These are phyloP conservation scores for Gymnopus androsaceus DNA, from an alignment of 1,284 basidiomycete genomes.

Conservation along the genomic window DNA sequence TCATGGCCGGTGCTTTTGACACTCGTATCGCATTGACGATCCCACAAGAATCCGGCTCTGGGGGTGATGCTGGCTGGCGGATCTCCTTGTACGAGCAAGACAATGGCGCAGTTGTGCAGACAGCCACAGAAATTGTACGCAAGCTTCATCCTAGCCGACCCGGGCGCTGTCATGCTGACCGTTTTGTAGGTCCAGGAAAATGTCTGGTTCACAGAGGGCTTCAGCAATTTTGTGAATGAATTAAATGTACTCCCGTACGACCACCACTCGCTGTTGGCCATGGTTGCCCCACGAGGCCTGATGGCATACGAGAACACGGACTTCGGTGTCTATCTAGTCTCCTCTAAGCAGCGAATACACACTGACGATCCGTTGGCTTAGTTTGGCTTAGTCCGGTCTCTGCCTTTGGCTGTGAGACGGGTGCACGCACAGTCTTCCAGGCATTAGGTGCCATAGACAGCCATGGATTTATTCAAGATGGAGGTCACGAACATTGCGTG, in stretches of 20 bases:
- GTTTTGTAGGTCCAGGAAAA: too few relatives aligned
- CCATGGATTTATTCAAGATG: slow-evolving; percentile 53
- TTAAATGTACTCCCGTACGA: slow-evolving; percentile 49
- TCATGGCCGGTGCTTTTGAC: slow-evolving; percentile 57
- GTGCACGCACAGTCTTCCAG: slow-evolving; percentile 47
- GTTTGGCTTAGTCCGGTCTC: slow-evolving; percentile 24
- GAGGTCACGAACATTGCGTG: slow-evolving; percentile 52
- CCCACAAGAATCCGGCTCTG: slow-evolving; percentile 58
- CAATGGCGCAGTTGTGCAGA: slow-evolving; percentile 41
- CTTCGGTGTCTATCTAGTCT: too few relatives aligned
- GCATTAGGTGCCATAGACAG: slow-evolving; percentile 46
- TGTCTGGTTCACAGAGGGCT: slow-evolving; percentile 54
- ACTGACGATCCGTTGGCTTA: too few relatives aligned
- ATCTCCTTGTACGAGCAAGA: slow-evolving; percentile 46
- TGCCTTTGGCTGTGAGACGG: slow-evolving; percentile 44
- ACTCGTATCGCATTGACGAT: slow-evolving; percentile 54
- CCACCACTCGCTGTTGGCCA: slow-evolving; percentile 51
- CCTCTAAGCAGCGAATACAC: too few relatives aligned
- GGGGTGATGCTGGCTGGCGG: slow-evolving; percentile 58
- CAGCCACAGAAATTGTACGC: slow-evolving; percentile 51
- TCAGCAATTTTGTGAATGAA: slow-evolving; percentile 45
- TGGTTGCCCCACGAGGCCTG: slow-evolving; percentile 55
- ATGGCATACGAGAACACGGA: slow-evolving; percentile 46
- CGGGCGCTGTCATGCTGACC: too few relatives aligned
- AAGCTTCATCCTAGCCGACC: too few relatives aligned